Base-by-base conservation (phyloP, 164 flowering plant species). In the Annona cherimola region DNA sequence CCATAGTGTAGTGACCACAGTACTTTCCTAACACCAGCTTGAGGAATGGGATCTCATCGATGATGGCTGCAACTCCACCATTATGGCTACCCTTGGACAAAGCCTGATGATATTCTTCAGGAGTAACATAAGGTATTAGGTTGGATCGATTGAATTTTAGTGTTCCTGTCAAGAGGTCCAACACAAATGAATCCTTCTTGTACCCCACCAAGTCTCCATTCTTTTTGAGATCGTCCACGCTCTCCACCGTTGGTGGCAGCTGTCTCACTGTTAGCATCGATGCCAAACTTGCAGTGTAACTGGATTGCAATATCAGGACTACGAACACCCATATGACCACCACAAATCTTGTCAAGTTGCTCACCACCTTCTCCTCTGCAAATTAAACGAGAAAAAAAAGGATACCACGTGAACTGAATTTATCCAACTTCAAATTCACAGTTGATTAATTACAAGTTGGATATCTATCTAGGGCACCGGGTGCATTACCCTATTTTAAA, bases 261-360 rank as follows among this genome's bases (percentile, higher is more conserved):
- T 73, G 76, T 60, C 75, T 77, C 2, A 86, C 83, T 3, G 89
- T 86, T 5, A 88, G 59, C 74, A 80, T 81, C 0, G 90, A 85
- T 3, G 89, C 72, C 45, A 88, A 80, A 46, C 86, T 89, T n/a
- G 90, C 90, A 0, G 87, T 83, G 71, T 88, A 89, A 62, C 83
- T 83, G 1, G 80, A 77, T 1, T 71, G 80, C 2, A 89, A 69
- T 5, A 88, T 74, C 4, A 81, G 77, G 40, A 84, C 84, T 6
- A 85, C 85, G 55, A 88, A 85, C 7, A 81, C 64, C 94, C 94
- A 89, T 44, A 87, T 67, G 20, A 80, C 68, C 66, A 85, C 73
- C 8, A 86, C 84, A 45, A 87, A 72, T 41, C 89, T 64, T 3
- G 84, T 65, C 67, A 78, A 68, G 76, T 81, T 83, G 77, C 81